Evolutionary conservation across 2,329 filamentous ascomycete species (phyloP).

Genomic region (Fusarium torreyae): DNA sequence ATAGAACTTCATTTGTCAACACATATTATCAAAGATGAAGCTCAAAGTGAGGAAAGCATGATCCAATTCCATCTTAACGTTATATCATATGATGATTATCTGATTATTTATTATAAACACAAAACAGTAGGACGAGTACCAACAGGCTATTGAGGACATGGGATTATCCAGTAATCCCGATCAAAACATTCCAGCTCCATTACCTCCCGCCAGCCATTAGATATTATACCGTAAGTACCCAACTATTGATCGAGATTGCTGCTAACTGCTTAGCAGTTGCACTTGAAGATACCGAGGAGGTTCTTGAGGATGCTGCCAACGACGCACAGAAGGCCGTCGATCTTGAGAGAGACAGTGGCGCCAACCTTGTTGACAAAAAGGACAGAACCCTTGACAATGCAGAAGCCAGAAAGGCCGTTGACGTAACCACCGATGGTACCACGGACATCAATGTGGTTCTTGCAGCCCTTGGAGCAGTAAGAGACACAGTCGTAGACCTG

Average conservation of each 20-base stretch:
- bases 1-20: not conserved
- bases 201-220: conserved; percentile 27
- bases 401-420: conserved; percentile 52
- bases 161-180: conserved; percentile 32
- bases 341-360: conserved; percentile 47
- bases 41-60: not conserved
- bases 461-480: conserved; percentile 57
- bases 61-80: conserved; percentile 6
- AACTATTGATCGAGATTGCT: not conserved
- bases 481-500: conserved; percentile 56
- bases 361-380: conserved; percentile 49
- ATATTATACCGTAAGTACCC: conserved; percentile 14
- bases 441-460: conserved; percentile 56
- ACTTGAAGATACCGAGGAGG: conserved; percentile 53
- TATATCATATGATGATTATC: conserved; percentile 25
- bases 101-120: conserved; percentile 3
- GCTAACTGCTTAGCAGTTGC: conserved; percentile 51
- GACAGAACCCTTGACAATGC: conserved; percentile 53
- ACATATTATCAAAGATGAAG: not conserved
- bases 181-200: conserved; percentile 18
- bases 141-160: conserved; percentile 9
- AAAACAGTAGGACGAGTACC: conserved; percentile 17
- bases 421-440: conserved; percentile 51
- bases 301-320: conserved; percentile 52
- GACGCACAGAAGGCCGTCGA: conserved; percentile 54